Evolutionary conservation across 495 filamentous ascomycete genomes (phyloP), one percentile per base, ranked within the genome.

Genomic region (Penicillium roqueforti): DNA sequence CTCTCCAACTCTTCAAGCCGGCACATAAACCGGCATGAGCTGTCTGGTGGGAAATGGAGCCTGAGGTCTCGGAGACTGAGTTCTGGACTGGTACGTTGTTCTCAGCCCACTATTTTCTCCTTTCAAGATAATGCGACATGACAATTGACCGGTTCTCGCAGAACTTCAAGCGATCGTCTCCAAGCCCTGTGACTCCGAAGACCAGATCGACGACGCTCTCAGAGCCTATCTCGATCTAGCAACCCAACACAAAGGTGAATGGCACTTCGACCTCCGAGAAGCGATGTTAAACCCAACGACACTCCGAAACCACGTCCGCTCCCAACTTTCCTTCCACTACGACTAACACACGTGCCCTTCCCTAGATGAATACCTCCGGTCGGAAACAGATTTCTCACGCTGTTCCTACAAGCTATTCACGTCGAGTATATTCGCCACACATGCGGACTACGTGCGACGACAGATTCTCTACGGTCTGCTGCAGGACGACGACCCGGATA

Each of bases 401-500:
- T 97, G 91, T 73, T 87, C 87, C 54, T 90, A 90, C 68, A 84
- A 81, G 59, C 83, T 98, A 22, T 78, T 92, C 26, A 76, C 87
- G 26, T 91, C 91, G 60, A 70, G 59, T 25, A 75, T 98, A 52
- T 97, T 95, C 66, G 64, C 70, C 40, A 69, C 74, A 8, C 84
- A 97, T 64, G 78, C 80, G 50, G 87, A 91, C 44, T 97, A 97
- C 75, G 87, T 97, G 51, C 89, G 95, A 56, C 85, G 83, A 49
- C 93, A 97, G 76, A 88, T 98, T 61, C 83, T 97, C 51, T 93
- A 95, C 73, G 86, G 88, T 62, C 74, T 98, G 38, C 71, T 97
- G 57, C 91, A 96, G 82, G 83, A 97, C 70, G 92, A 96, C 67
- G 88, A 91, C 47, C 69, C 82, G 19, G 83, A 80, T 56, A 86